Evolutionary conservation across 345 rosid genomes (phyloP).

Genomic region (Lumnitzera racemosa): DNA sequence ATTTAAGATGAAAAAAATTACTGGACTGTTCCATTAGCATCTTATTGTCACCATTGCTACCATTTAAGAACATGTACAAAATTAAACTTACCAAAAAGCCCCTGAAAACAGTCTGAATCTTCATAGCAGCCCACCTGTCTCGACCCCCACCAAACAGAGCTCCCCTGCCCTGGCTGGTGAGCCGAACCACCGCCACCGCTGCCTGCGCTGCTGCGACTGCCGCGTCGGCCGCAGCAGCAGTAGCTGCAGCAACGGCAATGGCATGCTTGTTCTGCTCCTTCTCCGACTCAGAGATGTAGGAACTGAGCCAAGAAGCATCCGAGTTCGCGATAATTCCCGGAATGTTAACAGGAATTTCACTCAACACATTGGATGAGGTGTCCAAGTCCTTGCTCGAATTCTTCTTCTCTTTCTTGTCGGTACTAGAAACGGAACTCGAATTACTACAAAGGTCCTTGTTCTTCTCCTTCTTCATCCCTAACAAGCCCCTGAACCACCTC

Average conservation of each 20-base stretch:
- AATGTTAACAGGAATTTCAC: neutral
- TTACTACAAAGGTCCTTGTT: slow-evolving; percentile 3
- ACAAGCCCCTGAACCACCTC: slow-evolving; percentile 66
- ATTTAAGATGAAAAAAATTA: no score
- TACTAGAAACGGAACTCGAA: slow-evolving; percentile 22
- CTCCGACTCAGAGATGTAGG: slow-evolving; percentile 35
- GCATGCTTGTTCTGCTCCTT: slow-evolving; percentile 58
- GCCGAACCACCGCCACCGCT: slow-evolving; percentile 49
- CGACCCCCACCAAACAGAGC: slow-evolving; percentile 20
- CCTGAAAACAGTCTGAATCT: slow-evolving; percentile 56
- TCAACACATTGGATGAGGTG: no score
- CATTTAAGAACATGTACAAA: no score
- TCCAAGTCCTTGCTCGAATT: slow-evolving; percentile 30
- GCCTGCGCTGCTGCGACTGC: slow-evolving; percentile 58
- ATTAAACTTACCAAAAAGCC: slow-evolving; percentile 53
- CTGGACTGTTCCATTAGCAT: no score
- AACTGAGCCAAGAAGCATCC: slow-evolving; percentile 32
- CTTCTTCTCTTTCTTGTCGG: slow-evolving; percentile 36
- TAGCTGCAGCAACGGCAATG: slow-evolving; percentile 54
- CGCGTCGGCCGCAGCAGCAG: slow-evolving; percentile 53
- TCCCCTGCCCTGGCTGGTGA: slow-evolving; percentile 46
- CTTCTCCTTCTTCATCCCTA: slow-evolving; percentile 53
- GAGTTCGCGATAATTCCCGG: slow-evolving; percentile 2
- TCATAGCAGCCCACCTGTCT: slow-evolving; percentile 44
- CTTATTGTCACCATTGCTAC: no score